These are phyloP conservation scores for Bodo saltans DNA, from an alignment of 78 protist species.

Conservation along the genomic window DNA sequence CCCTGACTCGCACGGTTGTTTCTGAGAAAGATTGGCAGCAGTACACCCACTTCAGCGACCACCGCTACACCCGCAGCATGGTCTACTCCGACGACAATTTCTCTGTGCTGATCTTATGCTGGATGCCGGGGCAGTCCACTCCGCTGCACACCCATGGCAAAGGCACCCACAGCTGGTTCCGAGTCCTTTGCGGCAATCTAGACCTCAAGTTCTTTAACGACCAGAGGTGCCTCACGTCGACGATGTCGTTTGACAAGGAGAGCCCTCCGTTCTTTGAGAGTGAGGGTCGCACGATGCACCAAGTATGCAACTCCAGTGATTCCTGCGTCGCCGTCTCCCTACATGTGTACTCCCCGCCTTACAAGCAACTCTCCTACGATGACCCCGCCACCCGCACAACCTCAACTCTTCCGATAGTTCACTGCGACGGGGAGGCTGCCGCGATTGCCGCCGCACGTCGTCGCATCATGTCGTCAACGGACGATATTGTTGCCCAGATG, in stretches of 20 bases:
- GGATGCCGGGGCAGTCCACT: not conserved
- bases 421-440: not conserved
- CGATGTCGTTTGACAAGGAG: not conserved
- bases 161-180: not conserved
- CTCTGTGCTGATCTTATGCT: not conserved
- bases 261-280: not conserved
- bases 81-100: not conserved
- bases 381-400: not conserved
- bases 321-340: not conserved
- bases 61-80: not conserved
- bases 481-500: no score
- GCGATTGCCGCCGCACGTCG: not conserved
- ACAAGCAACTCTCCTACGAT: not conserved
- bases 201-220: not conserved
- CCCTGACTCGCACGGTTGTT: not conserved
- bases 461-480: not conserved
- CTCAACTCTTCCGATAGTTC: not conserved
- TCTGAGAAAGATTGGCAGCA: not conserved
- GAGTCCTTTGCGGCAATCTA: not conserved
- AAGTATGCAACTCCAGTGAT: not conserved
- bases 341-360: not conserved
- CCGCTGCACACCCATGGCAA: not conserved
- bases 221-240: no score
- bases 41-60: not conserved
- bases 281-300: not conserved